phyloP scores from a whole-genome alignment of 1,284 basidiomycete genomes.

The Cutaneotrichosporon cyanovorans region DNA sequence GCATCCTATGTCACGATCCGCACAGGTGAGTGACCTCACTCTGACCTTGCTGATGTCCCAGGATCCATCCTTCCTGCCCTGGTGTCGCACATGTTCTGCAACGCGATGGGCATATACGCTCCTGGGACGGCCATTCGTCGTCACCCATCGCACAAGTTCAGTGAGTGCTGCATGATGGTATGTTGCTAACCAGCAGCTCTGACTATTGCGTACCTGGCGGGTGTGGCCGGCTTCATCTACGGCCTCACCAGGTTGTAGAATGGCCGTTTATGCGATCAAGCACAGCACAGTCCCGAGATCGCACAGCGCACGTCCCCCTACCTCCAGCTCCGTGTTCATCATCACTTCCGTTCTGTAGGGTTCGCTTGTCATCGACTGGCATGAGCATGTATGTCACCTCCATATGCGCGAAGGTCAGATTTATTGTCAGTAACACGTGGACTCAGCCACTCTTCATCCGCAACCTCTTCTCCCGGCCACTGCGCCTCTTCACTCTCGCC shows the following conservation, averaged over 20 bases:
- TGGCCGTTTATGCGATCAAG: too few relatives aligned
- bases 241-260: conserved; percentile 10
- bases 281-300: background rate
- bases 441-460: too few relatives aligned
- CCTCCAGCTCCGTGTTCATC: too few relatives aligned
- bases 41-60: too few relatives aligned
- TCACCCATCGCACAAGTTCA: conserved; percentile 27
- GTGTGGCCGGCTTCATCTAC: conserved; percentile 36
- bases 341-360: too few relatives aligned
- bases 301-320: too few relatives aligned
- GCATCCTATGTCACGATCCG: conserved; percentile 77
- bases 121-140: conserved; percentile 28
- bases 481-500: too few relatives aligned
- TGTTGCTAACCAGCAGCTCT: conserved; percentile 19
- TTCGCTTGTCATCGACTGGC: too few relatives aligned
- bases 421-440: too few relatives aligned
- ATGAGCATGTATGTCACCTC: too few relatives aligned
- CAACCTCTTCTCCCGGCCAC: too few relatives aligned
- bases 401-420: too few relatives aligned
- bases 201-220: conserved; percentile 31
- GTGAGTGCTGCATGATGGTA: conserved; percentile 15
- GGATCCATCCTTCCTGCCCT: conserved; percentile 52
- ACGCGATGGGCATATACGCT: conserved; percentile 66
- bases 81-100: conserved; percentile 80
- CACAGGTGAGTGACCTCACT: conserved; percentile 52